Evolutionary conservation across 1,139 yeast species (phyloP), one percentile per base, ranked within the genome.

Genomic region (Blastobotrys arbuscula): DNA sequence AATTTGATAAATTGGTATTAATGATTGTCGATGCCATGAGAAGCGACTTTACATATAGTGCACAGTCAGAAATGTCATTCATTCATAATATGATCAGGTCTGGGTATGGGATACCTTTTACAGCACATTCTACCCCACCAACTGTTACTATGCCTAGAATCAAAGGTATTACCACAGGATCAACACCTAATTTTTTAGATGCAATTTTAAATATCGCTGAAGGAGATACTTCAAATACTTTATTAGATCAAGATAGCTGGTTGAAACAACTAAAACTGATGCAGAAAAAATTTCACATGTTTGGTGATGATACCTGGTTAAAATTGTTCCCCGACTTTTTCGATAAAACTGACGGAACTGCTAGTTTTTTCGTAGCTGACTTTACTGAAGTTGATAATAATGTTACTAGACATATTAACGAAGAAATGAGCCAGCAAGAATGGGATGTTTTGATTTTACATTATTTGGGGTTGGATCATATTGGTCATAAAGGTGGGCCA

Each of bases 281-380:
- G 36, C 70, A 69, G 28, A 76, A 76, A 58, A 74, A 68, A 47
- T 71, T 92, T 37, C 83, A 88, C 60, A 88, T 92, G 77, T 92
- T 78, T 69, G 99, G 99, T 23, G 98, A 92, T 65, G 98, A 92
- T 63, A 92, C 98, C 0, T 94, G 98, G 99, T 69, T 90, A 55
- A 90, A 89, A 62, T 73, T 92, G 42, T 94, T 89, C 58, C 92
- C 92, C 0, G 71, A 68, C 3, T 74, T 74, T 56, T 90, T 92
- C 61, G 72, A 73, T 26, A 72, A 75, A 49, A 69, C 65, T 20
- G 98, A 92, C 44, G 98, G 98, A 1, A 92, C 98, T 0, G 82
- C 86, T 44, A 87, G 97, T 44, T 94, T 92, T 62, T 92, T 86
- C 63, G 98, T 94, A 1, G 82, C 94, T 52, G 97, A 94, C 61